phyloP scores from a whole-genome alignment of 2,329 filamentous ascomycete species.

The Apiospora aurea region DNA sequence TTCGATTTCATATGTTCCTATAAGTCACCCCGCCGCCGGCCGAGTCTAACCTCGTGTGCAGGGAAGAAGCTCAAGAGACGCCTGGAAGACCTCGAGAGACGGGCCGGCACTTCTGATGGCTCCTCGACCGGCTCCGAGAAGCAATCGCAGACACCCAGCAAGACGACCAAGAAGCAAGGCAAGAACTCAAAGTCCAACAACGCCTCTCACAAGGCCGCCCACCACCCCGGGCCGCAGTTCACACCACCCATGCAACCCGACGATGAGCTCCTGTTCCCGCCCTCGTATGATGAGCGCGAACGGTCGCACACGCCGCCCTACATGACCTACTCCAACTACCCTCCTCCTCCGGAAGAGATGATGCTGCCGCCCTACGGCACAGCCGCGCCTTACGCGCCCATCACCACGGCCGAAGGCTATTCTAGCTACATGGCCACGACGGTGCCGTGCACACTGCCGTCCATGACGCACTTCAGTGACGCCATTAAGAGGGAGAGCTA shows the following conservation, averaged over 20 bases:
- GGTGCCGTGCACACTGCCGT: slow-evolving; percentile 66
- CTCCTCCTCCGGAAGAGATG: slow-evolving; percentile 68
- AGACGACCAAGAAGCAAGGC: slow-evolving; percentile 52
- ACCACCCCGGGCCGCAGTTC: slow-evolving; percentile 58
- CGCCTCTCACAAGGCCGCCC: slow-evolving; percentile 46
- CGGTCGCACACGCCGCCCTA: slow-evolving; percentile 76
- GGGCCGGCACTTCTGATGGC: slow-evolving; percentile 66
- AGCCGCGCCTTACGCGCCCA: slow-evolving; percentile 58
- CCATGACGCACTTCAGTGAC: slow-evolving; percentile 69
- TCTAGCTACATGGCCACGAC: slow-evolving; percentile 63
- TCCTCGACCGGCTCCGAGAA: slow-evolving; percentile 47
- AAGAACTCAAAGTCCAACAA: slow-evolving; percentile 47
- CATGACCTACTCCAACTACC: slow-evolving; percentile 72
- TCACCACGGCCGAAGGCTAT: slow-evolving; percentile 60
- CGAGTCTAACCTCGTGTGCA: slow-evolving; percentile 44
- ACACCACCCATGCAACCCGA: slow-evolving; percentile 66
- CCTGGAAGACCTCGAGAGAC: slow-evolving; percentile 83
- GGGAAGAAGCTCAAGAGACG: slow-evolving; percentile 94
- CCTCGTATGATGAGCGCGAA: slow-evolving; percentile 68
- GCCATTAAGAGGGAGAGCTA: slow-evolving; percentile 71
- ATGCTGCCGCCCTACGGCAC: slow-evolving; percentile 66
- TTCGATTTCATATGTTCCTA: slow-evolving; percentile 13
- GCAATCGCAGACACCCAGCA: slow-evolving; percentile 44
- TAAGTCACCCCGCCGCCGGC: neutral
- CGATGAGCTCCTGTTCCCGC: slow-evolving; percentile 72